Percentiles rank a stretch among this genome's conserved stretches.
These are phyloP conservation scores for Pseudozyma sp. DNA, from an alignment of 1,284 basidiomycete genomes.

Conservation along the genomic window DNA sequence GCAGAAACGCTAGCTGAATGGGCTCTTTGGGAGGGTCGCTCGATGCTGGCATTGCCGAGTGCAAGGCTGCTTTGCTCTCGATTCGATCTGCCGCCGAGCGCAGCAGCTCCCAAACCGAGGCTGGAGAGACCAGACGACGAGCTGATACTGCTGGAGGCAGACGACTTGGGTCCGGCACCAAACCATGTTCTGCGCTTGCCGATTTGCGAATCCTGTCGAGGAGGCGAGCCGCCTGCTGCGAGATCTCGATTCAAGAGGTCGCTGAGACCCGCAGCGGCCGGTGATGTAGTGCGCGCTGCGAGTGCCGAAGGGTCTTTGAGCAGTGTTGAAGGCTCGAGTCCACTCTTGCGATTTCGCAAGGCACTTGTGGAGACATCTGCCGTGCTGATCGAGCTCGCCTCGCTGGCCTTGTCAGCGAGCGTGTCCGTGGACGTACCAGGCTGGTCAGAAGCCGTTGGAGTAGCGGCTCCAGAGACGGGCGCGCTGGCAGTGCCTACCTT, in stretches of 20 bases:
- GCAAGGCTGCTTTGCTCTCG: slow-evolving; percentile 60
- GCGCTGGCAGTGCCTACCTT: slow-evolving; percentile 34
- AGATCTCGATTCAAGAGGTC: slow-evolving; percentile 47
- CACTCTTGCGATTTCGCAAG: slow-evolving; percentile 42
- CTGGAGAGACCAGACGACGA: slow-evolving; percentile 37
- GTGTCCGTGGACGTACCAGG: slow-evolving; percentile 6
- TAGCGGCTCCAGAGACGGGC: slow-evolving; percentile 42
- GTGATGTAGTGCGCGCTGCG: slow-evolving; percentile 26
- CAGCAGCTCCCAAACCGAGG: slow-evolving; percentile 26
- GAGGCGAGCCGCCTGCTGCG: slow-evolving; percentile 37
- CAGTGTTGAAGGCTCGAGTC: slow-evolving; percentile 5
- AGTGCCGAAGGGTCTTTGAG: slow-evolving; percentile 17
- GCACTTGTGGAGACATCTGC: slow-evolving; percentile 5
- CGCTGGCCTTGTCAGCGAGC: slow-evolving; percentile 6
- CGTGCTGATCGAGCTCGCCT: slow-evolving; percentile 26
- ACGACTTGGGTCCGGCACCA: slow-evolving; percentile 25
- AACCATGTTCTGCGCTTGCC: slow-evolving; percentile 53
- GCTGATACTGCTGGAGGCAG: slow-evolving; percentile 25
- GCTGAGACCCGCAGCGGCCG: slow-evolving; percentile 49
- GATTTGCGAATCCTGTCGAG: slow-evolving; percentile 28
- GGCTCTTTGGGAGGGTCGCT: slow-evolving; percentile 34
- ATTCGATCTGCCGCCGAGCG: slow-evolving; percentile 21
- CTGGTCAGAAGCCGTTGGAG: slow-evolving; percentile 21
- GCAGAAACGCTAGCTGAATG: slow-evolving; percentile 24
- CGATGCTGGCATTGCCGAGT: slow-evolving; percentile 58